phyloP scores from a whole-genome alignment of 1,139 yeast genomes.

The Yamadazyma jaroonii region DNA sequence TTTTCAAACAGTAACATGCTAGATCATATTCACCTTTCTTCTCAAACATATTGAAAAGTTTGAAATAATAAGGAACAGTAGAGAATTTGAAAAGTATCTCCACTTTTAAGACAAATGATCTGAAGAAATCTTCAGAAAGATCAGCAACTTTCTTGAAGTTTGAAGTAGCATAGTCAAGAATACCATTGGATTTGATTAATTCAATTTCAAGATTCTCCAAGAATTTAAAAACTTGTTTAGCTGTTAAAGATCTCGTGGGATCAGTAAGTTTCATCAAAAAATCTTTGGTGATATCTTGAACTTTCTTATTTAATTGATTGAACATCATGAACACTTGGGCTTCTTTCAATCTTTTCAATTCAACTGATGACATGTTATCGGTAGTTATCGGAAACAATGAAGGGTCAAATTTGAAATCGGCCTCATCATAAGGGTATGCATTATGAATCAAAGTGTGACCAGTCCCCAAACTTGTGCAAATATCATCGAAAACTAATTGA shows the following conservation, averaged over 20 bases:
- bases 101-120: constrained; percentile 13
- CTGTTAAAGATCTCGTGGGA: constrained; percentile 1
- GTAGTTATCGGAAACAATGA: constrained; percentile 15
- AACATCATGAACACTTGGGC: constrained; percentile 17
- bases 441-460: constrained; percentile 34
- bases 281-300: not conserved
- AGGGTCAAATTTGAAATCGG: constrained; percentile 5
- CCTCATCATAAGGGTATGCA: constrained; percentile 27
- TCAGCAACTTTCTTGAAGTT: not conserved
- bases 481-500: constrained; percentile 26
- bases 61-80: constrained; percentile 22
- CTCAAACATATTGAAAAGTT: constrained; percentile 33
- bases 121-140: not conserved
- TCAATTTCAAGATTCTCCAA: constrained; percentile 1
- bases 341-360: not conserved
- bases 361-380: not conserved
- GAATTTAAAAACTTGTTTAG: constrained; percentile 4
- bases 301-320: constrained; percentile 10
- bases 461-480: constrained; percentile 26
- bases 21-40: constrained; percentile 19
- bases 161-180: not conserved
- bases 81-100: constrained; percentile 28
- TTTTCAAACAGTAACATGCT: constrained; percentile 30
- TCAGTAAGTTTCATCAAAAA: constrained; percentile 4
- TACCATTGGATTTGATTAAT: constrained; percentile 1